Conservation (phyloP, 164 flowering plant genomes). For the Berberis vulgaris region DNA sequence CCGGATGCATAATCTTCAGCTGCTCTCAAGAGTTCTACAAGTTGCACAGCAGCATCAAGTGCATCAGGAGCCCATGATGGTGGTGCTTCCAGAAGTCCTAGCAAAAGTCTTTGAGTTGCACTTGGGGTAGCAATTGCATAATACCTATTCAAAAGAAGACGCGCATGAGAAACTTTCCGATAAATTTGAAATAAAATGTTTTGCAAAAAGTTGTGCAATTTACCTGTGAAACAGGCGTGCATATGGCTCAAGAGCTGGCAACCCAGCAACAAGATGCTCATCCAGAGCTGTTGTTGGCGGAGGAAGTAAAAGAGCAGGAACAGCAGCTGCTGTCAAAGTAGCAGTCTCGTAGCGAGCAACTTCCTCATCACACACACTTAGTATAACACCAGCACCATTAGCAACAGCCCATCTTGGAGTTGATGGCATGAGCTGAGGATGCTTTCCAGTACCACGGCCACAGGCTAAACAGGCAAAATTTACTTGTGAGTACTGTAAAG, state of each 20-base stretch:
- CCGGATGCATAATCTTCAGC: slow-evolving; percentile 97
- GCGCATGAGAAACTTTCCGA: background rate
- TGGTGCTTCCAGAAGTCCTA: slow-evolving; percentile 97
- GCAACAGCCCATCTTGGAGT: slow-evolving; percentile 99
- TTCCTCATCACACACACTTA: slow-evolving; percentile 96
- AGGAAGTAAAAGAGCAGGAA: slow-evolving; percentile 95
- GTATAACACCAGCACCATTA: slow-evolving; percentile 95
- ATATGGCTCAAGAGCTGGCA: slow-evolving; percentile 97
- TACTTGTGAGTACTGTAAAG: background rate
- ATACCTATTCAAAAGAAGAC: slow-evolving; percentile 36
- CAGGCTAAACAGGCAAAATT: slow-evolving; percentile 26
- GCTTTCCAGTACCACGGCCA: slow-evolving; percentile 93
- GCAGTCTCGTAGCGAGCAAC: slow-evolving; percentile 93
- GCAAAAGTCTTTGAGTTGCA: slow-evolving; percentile 94
- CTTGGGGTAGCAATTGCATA: slow-evolving; percentile 95
- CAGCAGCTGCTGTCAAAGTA: slow-evolving; percentile 87
- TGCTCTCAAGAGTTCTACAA: slow-evolving; percentile 94
- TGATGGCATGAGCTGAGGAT: slow-evolving; percentile 94
- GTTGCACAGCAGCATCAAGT: slow-evolving; percentile 98
- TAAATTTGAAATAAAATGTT: background rate
- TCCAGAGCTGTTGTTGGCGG: slow-evolving; percentile 91
- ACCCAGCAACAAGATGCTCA: slow-evolving; percentile 95
- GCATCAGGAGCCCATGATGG: slow-evolving; percentile 99
- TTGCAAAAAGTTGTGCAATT: background rate
- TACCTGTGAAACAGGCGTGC: slow-evolving; percentile 93